Evolutionary conservation across 139 green algal genomes (phyloP), one percentile per base, ranked within the genome.

Genomic region (Pleodorina starrii): DNA sequence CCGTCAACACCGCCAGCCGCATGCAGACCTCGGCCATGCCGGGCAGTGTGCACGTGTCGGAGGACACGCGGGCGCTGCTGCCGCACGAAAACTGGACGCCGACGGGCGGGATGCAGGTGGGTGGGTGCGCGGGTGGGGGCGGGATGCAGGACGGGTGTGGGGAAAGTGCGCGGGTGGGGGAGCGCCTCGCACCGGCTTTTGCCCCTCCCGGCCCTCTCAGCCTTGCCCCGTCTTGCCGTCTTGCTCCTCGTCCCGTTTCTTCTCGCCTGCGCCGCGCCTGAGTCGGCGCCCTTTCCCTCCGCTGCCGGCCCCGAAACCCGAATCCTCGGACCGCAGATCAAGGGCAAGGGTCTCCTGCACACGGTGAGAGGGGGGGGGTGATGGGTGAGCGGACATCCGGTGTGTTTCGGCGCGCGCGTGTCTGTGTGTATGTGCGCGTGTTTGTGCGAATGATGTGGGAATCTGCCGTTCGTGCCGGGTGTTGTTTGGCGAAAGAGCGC

Each of bases 1-100:
- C 84, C 54, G 73, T 89, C 69, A 89, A 89, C 84, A 89, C 71
- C 35, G 84, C 84, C 46, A 51, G 27, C 84, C 71, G 84, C 46
- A 83, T 89, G 84, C 69, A 89, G 85, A 85, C 54, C 40, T 66
- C 72, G 12, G 69, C 44, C 35, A 78, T 21, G 25, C 84, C 84
- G 10, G 84, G 84, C 51, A 66, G 21, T 12, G 57, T 90, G 10
- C 73, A 90, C 54, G 73, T 78, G 46, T 75, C 71, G 12, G 73
- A 84, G 38, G 85, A 63, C 85, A 79, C 73, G 0, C 73, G 54
- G 10, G 66, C 66, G 66, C 87, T 87, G 50, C 76, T 91, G 66
- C 77, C 48, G 48, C 46, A 76, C 14, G 87, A 87, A 54, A 44
- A 23, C 40, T 91, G 77, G 77, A 73, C 57, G 9, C 35, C 87